A percentile compares a stretch with the other conserved stretches of the same genome.
Conservation (phyloP, 805 yeast genomes). For the Teunomyces gatunensis region DNA sequence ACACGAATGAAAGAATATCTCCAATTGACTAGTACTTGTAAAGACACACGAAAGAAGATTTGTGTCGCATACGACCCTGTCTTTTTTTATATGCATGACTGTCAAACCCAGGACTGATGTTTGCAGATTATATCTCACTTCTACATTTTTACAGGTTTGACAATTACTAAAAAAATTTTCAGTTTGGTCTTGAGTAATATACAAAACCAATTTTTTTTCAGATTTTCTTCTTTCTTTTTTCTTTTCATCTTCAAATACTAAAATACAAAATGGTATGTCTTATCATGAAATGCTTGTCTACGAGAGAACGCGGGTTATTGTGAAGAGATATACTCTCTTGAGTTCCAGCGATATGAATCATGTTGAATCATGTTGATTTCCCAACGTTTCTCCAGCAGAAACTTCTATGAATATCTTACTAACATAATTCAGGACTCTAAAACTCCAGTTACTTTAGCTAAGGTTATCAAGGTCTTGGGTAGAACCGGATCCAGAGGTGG, state of each 20-base stretch:
- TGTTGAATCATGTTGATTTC: not conserved
- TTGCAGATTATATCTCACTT: not conserved
- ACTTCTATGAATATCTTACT: not conserved
- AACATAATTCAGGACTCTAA: slow-evolving; percentile 45
- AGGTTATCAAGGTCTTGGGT: slow-evolving; percentile 98
- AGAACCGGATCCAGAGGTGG: slow-evolving; percentile 99
- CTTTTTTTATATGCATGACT: not conserved
- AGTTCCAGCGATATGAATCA: too few species aligned
- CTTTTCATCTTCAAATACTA: slow-evolving; percentile 11
- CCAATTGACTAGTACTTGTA: too few species aligned
- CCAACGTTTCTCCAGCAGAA: not conserved
- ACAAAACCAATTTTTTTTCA: slow-evolving; percentile 3
- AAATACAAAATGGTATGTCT: slow-evolving; percentile 21
- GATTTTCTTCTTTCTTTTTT: slow-evolving; percentile 6
- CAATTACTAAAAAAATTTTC: slow-evolving; percentile 3
- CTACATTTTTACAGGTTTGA: slow-evolving; percentile 3
- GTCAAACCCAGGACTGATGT: not conserved
- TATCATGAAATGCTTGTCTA: slow-evolving; percentile 5
- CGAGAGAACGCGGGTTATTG: not conserved
- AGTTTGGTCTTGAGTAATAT: slow-evolving; percentile 3
- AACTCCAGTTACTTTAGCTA: slow-evolving; percentile 98
- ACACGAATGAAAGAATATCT: too few species aligned
- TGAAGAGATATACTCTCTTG: too few species aligned
- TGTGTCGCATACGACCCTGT: not conserved
- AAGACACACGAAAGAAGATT: not conserved